A percentile compares a stretch with the other conserved stretches of the same genome.
phyloP scores from a whole-genome alignment of 495 filamentous ascomycete genomes.

The Neurospora tetraspora region DNA sequence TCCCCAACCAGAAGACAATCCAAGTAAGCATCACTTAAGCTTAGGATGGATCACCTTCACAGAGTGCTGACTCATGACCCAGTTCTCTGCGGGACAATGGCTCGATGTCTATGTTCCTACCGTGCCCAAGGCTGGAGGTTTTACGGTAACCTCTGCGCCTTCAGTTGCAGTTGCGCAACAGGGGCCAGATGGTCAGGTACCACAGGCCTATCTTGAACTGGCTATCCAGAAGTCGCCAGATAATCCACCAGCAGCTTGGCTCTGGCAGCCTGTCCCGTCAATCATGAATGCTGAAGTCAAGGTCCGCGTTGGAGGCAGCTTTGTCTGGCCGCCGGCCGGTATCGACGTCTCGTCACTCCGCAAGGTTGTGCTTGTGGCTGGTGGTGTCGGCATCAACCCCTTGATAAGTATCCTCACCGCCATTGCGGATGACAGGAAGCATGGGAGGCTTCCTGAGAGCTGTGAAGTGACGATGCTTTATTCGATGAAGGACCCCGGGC shows the following conservation, averaged over 20 bases:
- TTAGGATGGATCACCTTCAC: not conserved
- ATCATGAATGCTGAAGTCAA: conserved; percentile 49
- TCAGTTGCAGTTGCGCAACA: conserved; percentile 29
- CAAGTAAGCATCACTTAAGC: conserved; percentile 14
- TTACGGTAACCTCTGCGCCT: conserved; percentile 78
- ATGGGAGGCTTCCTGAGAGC: not conserved
- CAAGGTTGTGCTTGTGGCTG: conserved; percentile 64
- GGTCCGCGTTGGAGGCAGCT: conserved; percentile 70
- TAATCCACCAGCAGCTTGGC: conserved; percentile 53
- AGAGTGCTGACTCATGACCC: not conserved
- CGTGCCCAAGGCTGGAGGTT: conserved; percentile 62
- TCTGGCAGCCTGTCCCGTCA: conserved; percentile 46
- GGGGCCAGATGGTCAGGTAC: conserved; percentile 42
- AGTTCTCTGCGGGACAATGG: conserved; percentile 87
- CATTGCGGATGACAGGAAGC: conserved; percentile 18
- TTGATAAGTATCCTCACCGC: conserved; percentile 37
- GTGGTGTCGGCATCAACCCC: conserved; percentile 77
- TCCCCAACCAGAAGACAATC: conserved; percentile 14
- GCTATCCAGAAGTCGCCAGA: conserved; percentile 18
- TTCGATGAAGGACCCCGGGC: conserved; percentile 26
- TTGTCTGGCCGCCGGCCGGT: conserved; percentile 57
- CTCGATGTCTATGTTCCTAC: conserved; percentile 69
- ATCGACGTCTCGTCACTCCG: conserved; percentile 31
- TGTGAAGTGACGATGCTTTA: conserved; percentile 24
- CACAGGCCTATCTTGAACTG: conserved; percentile 13